Evolutionary conservation across 139 green algal genomes (phyloP).

Genomic region (Eudorina sp.): DNA sequence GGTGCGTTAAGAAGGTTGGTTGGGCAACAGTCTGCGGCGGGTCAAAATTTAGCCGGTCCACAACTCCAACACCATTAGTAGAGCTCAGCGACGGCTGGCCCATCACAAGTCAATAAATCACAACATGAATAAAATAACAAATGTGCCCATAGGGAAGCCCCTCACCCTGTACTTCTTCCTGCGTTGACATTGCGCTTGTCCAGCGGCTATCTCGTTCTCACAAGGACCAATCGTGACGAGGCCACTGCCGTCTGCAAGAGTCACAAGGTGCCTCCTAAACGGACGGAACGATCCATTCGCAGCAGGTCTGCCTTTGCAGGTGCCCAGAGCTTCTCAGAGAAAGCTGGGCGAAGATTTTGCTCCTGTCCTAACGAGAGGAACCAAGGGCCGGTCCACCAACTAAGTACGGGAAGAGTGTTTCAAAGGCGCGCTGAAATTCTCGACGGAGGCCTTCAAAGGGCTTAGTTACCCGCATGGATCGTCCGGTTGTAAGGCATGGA

Average conservation of each 20-base stretch:
- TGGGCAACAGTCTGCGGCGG: conserved; percentile 5
- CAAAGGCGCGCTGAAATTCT: no score
- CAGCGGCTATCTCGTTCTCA: neutral
- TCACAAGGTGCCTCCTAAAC: conserved; percentile 4
- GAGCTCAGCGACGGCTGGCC: neutral
- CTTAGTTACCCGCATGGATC: no score
- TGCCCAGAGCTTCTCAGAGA: neutral
- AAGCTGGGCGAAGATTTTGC: no score
- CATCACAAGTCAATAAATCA: neutral
- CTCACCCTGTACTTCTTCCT: conserved; percentile 22
- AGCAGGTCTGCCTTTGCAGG: neutral
- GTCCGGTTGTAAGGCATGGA: no score
- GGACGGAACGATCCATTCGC: conserved; percentile 3
- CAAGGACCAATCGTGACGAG: neutral
- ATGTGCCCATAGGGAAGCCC: neutral
- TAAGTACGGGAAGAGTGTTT: no score
- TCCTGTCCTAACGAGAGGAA: no score
- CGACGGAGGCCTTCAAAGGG: no score
- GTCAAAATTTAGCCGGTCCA: conserved; percentile 23
- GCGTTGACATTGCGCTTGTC: conserved; percentile 13
- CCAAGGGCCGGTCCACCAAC: no score
- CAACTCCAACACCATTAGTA: neutral
- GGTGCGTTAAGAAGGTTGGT: conserved; percentile 1
- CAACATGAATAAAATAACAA: neutral
- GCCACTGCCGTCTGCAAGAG: neutral